phyloP scores from a whole-genome alignment of 108 stramenopile species.

The Cyclotella kingstonii region DNA sequence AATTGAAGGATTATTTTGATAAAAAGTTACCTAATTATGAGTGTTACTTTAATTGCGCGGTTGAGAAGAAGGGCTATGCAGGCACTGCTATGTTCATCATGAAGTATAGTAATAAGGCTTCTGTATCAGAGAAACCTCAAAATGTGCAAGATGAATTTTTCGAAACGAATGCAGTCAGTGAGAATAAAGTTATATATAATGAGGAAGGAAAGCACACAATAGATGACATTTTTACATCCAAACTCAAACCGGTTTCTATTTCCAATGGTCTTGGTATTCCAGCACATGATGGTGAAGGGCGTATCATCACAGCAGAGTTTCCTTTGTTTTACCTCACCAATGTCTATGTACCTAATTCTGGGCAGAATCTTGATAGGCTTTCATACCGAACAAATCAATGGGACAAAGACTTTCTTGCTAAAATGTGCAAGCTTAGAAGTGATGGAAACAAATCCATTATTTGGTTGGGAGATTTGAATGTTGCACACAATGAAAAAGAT shows the following conservation, averaged over 20 bases:
- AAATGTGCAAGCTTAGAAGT: conserved; percentile 62
- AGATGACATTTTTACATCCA: conserved; percentile 33
- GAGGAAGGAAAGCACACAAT: conserved; percentile 12
- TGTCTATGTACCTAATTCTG: conserved; percentile 97
- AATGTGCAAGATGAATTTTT: too few species aligned
- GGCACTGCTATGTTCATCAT: conserved; percentile 93
- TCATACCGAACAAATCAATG: conserved; percentile 92
- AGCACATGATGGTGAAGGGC: conserved; percentile 90
- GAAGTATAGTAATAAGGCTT: conserved; percentile 8
- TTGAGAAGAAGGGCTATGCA: conserved; percentile 95
- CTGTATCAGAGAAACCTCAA: too few species aligned
- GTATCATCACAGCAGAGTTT: conserved; percentile 87
- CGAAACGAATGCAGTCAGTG: conserved; percentile 2
- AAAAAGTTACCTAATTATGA: conserved; percentile 79
- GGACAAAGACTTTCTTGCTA: conserved; percentile 84
- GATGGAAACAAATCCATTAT: conserved; percentile 73
- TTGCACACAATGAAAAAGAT: conserved; percentile 82
- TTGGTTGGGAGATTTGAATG: conserved; percentile 93
- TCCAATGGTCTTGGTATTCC: conserved; percentile 54
- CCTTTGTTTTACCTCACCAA: conserved; percentile 84
- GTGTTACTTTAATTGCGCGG: conserved; percentile 82
- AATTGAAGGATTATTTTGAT: conserved; percentile 56
- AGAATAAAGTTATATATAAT: conserved; percentile 12
- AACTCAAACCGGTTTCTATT: conserved; percentile 52
- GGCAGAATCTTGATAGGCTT: conserved; percentile 92